These are phyloP conservation scores for Phytophthora fragariae DNA, from an alignment of 352 stramenopile species.

Conservation along the genomic window DNA sequence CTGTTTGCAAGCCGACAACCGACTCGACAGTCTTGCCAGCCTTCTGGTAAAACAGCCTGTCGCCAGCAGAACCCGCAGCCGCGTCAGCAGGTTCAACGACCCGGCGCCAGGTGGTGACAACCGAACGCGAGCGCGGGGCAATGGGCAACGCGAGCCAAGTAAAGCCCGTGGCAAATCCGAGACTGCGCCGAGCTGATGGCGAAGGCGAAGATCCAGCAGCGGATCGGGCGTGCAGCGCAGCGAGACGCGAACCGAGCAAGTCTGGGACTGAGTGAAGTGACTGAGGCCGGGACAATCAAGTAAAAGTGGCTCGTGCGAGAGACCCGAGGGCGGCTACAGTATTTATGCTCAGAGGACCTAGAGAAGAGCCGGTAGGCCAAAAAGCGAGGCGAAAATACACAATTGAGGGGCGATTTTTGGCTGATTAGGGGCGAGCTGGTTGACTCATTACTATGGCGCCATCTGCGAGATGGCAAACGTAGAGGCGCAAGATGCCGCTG, in stretches of 20 bases:
- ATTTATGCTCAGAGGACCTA: background rate
- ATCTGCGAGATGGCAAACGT: too few relatives aligned
- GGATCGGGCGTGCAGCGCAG: too few relatives aligned
- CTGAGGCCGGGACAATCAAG: conserved; percentile 10
- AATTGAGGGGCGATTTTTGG: background rate
- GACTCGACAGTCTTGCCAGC: too few relatives aligned
- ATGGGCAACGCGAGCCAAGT: conserved; percentile 1
- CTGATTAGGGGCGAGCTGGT: background rate
- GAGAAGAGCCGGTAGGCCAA: too few relatives aligned
- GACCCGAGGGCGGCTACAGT: background rate
- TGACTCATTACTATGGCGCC: background rate
- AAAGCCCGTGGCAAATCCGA: conserved; percentile 12
- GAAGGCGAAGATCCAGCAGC: conserved; percentile 6
- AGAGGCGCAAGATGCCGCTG: too few relatives aligned
- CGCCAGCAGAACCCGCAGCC: conserved; percentile 15
- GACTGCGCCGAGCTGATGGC: conserved; percentile 21
- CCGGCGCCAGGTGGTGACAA: conserved; percentile 12
- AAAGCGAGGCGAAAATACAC: background rate
- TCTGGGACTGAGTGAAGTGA: background rate
- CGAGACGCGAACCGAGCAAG: background rate
- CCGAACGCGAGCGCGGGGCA: background rate
- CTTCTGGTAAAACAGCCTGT: conserved; percentile 37
- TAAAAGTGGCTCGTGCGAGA: background rate
- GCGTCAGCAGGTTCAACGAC: conserved; percentile 34
- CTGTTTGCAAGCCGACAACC: conserved; percentile 22